Conservation (phyloP, 164 flowering plant species). For the Sextonia rubra region DNA sequence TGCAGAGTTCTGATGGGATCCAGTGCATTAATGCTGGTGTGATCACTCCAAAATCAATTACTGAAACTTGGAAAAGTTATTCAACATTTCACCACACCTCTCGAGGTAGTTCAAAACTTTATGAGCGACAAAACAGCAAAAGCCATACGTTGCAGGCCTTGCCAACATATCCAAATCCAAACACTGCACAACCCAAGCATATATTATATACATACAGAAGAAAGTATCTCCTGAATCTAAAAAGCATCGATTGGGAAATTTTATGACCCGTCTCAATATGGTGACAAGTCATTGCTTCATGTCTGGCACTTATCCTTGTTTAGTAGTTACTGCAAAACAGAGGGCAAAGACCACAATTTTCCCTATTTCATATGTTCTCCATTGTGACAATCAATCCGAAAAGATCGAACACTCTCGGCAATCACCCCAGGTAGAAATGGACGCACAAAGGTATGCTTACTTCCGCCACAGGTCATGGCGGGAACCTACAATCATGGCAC, state of each 20-base stretch:
- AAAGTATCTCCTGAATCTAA: constrained; percentile 2
- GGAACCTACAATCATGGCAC: too few relatives aligned
- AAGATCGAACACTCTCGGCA: too few relatives aligned
- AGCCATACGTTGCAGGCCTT: background rate
- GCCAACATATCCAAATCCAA: background rate
- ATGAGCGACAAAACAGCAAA: background rate
- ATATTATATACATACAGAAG: background rate
- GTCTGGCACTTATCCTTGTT: background rate
- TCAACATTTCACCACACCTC: too few relatives aligned
- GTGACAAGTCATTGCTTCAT: background rate
- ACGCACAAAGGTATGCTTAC: too few relatives aligned
- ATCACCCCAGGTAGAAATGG: too few relatives aligned
- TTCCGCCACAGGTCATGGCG: too few relatives aligned
- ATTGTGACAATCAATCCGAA: too few relatives aligned
- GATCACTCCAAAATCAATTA: background rate
- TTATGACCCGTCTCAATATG: background rate
- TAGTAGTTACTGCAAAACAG: background rate
- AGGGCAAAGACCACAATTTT: background rate
- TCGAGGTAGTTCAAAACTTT: too few relatives aligned
- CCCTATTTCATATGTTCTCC: too few relatives aligned
- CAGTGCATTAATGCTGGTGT: background rate
- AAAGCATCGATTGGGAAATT: background rate
- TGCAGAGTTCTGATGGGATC: too few relatives aligned
- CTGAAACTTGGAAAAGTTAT: too few relatives aligned
- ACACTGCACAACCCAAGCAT: background rate